These are phyloP conservation scores for Macadamia tetraphylla DNA, from an alignment of 164 flowering plant species.

Conservation along the genomic window DNA sequence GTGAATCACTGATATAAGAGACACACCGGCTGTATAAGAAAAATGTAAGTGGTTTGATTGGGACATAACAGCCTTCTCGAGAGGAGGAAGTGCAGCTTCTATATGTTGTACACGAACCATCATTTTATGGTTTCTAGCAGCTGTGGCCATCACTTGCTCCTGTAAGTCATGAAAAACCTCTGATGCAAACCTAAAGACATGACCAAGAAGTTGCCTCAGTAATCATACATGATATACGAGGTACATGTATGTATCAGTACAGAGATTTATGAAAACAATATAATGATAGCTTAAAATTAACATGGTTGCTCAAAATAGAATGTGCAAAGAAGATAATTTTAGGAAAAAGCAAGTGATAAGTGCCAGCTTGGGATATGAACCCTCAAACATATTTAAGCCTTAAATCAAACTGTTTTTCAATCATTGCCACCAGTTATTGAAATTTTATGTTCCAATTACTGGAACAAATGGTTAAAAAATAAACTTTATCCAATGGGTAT, in stretches of 20 bases:
- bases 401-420: no score
- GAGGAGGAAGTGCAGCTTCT: slow-evolving; percentile 73
- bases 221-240: neutral
- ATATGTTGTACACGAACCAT: slow-evolving; percentile 53
- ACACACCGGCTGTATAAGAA: slow-evolving; percentile 83
- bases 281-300: neutral
- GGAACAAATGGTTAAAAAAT: no score
- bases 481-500: no score
- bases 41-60: slow-evolving; percentile 87
- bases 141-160: slow-evolving; percentile 70
- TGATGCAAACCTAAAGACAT: slow-evolving; percentile 70
- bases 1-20: slow-evolving; percentile 4
- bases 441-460: no score
- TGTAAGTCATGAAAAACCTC: slow-evolving; percentile 94
- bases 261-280: neutral
- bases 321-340: neutral
- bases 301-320: neutral
- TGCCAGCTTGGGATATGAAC: no score
- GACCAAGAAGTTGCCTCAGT: slow-evolving; percentile 13
- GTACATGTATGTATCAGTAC: neutral
- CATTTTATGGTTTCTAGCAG: slow-evolving; percentile 78
- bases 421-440: no score
- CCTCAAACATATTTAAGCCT: no score
- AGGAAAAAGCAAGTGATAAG: neutral
- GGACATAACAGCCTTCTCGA: slow-evolving; percentile 73